Base-by-base conservation (phyloP, 2,329 filamentous ascomycete genomes). In the Pseudopyricularia cyperi region DNA sequence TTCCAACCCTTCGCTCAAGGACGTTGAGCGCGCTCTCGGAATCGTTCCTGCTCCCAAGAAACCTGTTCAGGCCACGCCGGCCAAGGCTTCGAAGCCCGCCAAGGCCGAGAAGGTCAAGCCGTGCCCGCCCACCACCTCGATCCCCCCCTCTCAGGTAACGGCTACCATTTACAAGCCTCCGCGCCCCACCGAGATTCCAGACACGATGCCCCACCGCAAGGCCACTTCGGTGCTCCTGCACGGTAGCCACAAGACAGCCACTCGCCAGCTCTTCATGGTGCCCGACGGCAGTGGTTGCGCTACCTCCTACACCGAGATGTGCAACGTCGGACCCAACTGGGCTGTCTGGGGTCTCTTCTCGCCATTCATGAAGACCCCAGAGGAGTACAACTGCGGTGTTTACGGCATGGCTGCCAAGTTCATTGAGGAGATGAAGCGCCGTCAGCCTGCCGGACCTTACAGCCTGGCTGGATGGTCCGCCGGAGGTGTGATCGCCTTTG, bases 381-480 rank as follows among this genome's bases (percentile, higher is more conserved):
- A 81, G 54, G 76, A 83, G 59, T 85, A 77, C 67, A 75, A 73
- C 28, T 83, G 80, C 59, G 80, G 80, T 54, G 78, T 86, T 52
- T 77, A 82, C 59, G 79, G 80, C 26, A 79, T 84, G 62, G 77
- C 81, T 6, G 66, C 74, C 57, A 76, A 82, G 61, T 86, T 83
- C 65, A 76, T 86, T 37, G 68, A 73, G 4, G 84, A 88, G 66
- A 85, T 89, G 65, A 82, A 80, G 65, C 77, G 80, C 5, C 82
- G 83, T 50, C 84, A 89, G 65, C 80, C 83, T 3, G 61, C 70
- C 22, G 85, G 85, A 0, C 81, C 83, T 0, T 87, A 87, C 65
- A 74, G 75, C 50, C 66, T 89, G 1, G 77, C 80, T 15, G 86
- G 86, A 24, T 89, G 85, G 85, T 86, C 80, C n/a, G 85, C 83